Base-by-base conservation (phyloP, 2,329 filamentous ascomycete species). In the Ascochyta koolunga region DNA sequence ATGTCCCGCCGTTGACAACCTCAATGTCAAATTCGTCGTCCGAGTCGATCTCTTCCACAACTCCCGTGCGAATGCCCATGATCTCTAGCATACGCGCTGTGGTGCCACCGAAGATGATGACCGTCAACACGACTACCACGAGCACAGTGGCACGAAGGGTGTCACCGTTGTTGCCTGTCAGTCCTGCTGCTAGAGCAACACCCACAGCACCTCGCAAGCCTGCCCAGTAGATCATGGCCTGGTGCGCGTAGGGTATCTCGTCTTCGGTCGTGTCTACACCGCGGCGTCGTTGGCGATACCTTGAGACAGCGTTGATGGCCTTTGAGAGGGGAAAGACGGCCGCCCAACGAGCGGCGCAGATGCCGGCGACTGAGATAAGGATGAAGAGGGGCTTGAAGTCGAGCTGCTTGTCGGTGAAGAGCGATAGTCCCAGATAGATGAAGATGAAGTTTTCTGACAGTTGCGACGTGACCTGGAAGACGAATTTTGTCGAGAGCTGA, bases 161-260 rank as follows among this genome's bases (percentile, higher is more conserved):
- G 53, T 88, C 89, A 0, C 87, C 87, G 69, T 96, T 95, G 47
- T 87, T 86, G 39, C 93, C 95, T 0, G 86, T 88, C 40, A 99
- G 83, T 22, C 96, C 89, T 19, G 93, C 93, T 27, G 95, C 95
- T 40, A 99, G 82, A 1, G 95, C 95, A 31, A 99, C 95, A 52
- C 95, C 95, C 65, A 99, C 95, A 40, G 95, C 95, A 66, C 95
- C 95, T 59, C 95, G 90, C 25, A 99, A 82, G 22, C 95, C 95
- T 15, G 95, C 95, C 95, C 95, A 99, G 78, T 96, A 99, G n/a
- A 99, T 85, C 95, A 99, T 98, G n/a, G 90, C 92, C 76, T 98
- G 95, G 76, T 98, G 96, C 65, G 91, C 91, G 71, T 92, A 96
- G 0, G 95, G 95, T 31, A 99, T 79, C 74, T 98, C 95, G 74